Evolutionary conservation across 257 asterid species (phyloP), one percentile per base, ranked within the genome.

Genomic region (Salvia splendens): DNA sequence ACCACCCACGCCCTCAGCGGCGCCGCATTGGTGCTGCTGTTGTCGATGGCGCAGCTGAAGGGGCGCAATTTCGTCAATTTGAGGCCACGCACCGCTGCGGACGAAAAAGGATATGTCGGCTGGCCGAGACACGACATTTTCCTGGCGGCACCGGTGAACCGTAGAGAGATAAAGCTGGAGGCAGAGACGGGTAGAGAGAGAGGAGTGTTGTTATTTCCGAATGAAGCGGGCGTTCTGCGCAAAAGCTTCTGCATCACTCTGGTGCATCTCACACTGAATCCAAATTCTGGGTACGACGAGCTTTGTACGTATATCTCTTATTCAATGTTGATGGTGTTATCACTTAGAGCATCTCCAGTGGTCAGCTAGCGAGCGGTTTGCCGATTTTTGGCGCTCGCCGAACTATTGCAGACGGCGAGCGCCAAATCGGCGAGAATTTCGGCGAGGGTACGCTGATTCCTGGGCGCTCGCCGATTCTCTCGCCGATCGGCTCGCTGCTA

Each of bases 1-100:
- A 78, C 87, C 70, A 74, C 83, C 96, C 94, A 83, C 11, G 84
- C 84, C 82, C 89, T 87, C 53, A 56, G 72, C 5, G 74, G 76
- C 58, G 52, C 73, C 35, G 65, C 57, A 69, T 20, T 54, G 8
- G 46, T 5, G 5, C 51, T 5, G 14, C 56, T 35, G 32, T 12
- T 68, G 5, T 50, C 78, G 64, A 74, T 35, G 15, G 84, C 75
- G 71, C 87, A 85, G 33, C 55, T 70, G 62, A 86, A 81, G 47
- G 82, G 70, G 30, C 58, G 36, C 20, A 71, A 46, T 58, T 60
- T 68, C 48, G 68, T 11, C 28, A 65, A n/a, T 8, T 48, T 56
- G 54, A 65, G 71, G 65, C 73, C 38, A 7, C 7, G 68, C 9
- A 71, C 42, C 2, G 69, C 71, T 16, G 74, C 60, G 33, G 73